Evolutionary conservation across 2,329 filamentous ascomycete genomes (phyloP).

Genomic region (Orbilia quercus): DNA sequence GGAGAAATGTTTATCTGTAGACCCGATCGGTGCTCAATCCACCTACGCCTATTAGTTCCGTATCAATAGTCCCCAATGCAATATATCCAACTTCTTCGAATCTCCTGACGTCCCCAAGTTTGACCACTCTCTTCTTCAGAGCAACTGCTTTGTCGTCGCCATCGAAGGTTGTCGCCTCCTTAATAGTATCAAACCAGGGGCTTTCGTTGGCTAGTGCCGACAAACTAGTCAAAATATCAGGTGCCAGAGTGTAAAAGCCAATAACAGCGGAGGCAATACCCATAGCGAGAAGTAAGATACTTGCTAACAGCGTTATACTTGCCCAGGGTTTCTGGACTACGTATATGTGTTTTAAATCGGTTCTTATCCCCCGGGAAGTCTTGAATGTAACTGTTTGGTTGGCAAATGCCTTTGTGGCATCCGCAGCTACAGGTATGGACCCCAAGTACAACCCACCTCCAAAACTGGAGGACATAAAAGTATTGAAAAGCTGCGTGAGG

Average conservation of each 20-base stretch:
- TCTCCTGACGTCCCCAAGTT: conserved; percentile 38
- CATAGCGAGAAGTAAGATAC: conserved; percentile 40
- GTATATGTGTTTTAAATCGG: conserved; percentile 34
- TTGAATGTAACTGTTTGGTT: conserved; percentile 13
- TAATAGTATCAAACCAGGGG: conserved; percentile 49
- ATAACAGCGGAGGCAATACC: conserved; percentile 30
- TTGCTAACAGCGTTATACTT: conserved; percentile 33
- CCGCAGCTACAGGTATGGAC: conserved; percentile 21
- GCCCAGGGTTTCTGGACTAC: conserved; percentile 39
- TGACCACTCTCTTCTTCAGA: conserved; percentile 36
- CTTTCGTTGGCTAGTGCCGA: conserved; percentile 40
- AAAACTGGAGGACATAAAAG: conserved; percentile 36
- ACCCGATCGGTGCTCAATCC: conserved; percentile 38
- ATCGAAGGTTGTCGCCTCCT: conserved; percentile 46
- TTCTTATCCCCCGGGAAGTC: conserved; percentile 15
- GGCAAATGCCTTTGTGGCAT: conserved; percentile 7
- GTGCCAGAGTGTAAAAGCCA: conserved; percentile 35
- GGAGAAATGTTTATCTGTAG: conserved; percentile 19
- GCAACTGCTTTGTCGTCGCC: conserved; percentile 42
- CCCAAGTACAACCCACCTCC: conserved; percentile 40
- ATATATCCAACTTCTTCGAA: conserved; percentile 51
- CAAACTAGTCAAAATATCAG: conserved; percentile 39
- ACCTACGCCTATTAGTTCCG: conserved; percentile 23
- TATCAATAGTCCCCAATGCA: conserved; percentile 44
- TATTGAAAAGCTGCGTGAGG: conserved; percentile 49